Evolutionary conservation across 2,329 filamentous ascomycete species (phyloP).

Genomic region (Fusarium neocosmosporiellum): DNA sequence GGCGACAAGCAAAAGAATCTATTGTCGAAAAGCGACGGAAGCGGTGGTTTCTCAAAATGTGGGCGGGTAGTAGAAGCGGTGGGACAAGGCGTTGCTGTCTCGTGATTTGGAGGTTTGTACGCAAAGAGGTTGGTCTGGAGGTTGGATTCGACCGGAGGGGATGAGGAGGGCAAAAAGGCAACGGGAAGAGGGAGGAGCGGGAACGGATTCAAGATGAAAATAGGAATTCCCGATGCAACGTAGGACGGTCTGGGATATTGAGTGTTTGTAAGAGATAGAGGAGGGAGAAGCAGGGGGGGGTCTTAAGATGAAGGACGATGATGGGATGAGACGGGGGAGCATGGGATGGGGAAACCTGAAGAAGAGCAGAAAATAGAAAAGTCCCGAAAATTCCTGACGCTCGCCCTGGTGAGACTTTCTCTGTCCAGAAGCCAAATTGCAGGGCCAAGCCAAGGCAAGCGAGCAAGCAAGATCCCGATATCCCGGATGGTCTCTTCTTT

Average conservation of each 20-base stretch:
- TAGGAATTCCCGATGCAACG: conserved; percentile 18
- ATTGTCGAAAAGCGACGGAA: not conserved
- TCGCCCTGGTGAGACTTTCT: conserved; percentile 15
- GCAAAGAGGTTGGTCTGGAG: not conserved
- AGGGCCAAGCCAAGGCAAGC: conserved; percentile 29
- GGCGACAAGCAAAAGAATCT: not conserved
- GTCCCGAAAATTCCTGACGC: conserved; percentile 26
- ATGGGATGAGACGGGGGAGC: not conserved
- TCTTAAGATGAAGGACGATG: conserved; percentile 15
- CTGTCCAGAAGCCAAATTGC: conserved; percentile 5
- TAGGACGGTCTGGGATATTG: conserved; percentile 28
- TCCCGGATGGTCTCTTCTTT: conserved; percentile 1
- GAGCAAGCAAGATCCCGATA: conserved; percentile 25
- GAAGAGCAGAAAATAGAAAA: conserved; percentile 30
- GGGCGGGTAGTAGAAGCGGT: conserved; percentile 30
- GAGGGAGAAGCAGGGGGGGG: conserved; percentile 9
- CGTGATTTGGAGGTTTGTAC: conserved; percentile 26
- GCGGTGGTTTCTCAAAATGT: conserved; percentile 3
- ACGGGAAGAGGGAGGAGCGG: conserved; percentile 7
- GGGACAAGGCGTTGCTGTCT: conserved; percentile 22
- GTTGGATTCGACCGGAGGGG: not conserved
- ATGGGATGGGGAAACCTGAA: conserved; percentile 10
- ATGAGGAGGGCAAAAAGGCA: not conserved
- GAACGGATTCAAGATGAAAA: conserved; percentile 17
- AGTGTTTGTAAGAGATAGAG: conserved; percentile 28